A percentile compares a stretch with the other conserved stretches of the same genome.
These are phyloP conservation scores for Dioszegia aurantiaca DNA, from an alignment of 768 basidiomycete species.

Conservation along the genomic window DNA sequence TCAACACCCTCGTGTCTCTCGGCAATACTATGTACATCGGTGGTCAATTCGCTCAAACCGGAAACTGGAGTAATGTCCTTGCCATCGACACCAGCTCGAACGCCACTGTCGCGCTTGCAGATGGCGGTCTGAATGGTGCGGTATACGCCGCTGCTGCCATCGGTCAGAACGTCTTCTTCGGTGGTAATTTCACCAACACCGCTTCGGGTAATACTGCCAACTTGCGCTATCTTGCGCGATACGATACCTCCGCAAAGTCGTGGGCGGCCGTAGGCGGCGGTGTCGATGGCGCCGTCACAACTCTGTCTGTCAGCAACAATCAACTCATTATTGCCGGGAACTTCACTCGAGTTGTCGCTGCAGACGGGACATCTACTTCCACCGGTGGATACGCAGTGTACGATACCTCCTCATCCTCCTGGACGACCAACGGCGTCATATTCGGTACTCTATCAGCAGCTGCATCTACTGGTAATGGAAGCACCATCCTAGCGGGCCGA, in stretches of 20 bases:
- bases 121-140: slow-evolving; percentile 73
- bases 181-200: slow-evolving; percentile 81
- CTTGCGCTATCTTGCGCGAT: slow-evolving; percentile 66
- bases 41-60: slow-evolving; percentile 68
- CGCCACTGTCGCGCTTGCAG: slow-evolving; percentile 57
- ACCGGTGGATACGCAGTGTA: slow-evolving; percentile 71
- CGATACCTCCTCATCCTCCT: slow-evolving; percentile 62
- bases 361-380: slow-evolving; percentile 49
- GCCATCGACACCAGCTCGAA: slow-evolving; percentile 62
- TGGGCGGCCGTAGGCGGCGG: slow-evolving; percentile 74
- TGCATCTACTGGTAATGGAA: slow-evolving; percentile 53
- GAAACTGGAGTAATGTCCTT: slow-evolving; percentile 64
- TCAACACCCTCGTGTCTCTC: slow-evolving; percentile 58
- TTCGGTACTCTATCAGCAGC: slow-evolving; percentile 48
- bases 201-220: slow-evolving; percentile 54
- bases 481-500: slow-evolving; percentile 57
- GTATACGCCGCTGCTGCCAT: slow-evolving; percentile 66
- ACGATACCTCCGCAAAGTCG: slow-evolving; percentile 63
- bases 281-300: slow-evolving; percentile 70
- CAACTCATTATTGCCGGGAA: slow-evolving; percentile 70
- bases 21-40: slow-evolving; percentile 69
- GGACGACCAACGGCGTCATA: slow-evolving; percentile 72
- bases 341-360: slow-evolving; percentile 60
- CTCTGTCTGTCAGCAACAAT: slow-evolving; percentile 54
- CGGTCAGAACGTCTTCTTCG: slow-evolving; percentile 65